phyloP scores from a whole-genome alignment of 306 rosid genomes.

The Quercus robur region DNA sequence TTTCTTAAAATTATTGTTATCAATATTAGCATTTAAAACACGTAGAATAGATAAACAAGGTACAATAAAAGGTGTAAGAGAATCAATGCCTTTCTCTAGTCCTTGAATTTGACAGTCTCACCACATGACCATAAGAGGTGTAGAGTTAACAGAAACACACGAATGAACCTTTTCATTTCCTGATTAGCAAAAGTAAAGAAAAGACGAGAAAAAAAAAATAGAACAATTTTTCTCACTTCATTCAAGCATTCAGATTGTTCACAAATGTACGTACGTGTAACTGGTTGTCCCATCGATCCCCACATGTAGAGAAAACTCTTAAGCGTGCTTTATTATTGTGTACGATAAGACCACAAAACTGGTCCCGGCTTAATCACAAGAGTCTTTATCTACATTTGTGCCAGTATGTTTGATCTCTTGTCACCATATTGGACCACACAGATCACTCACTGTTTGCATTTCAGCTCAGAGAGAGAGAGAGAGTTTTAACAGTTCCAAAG shows the following conservation, averaged over 20 bases:
- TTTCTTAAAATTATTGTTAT: too few relatives aligned
- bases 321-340: neutral
- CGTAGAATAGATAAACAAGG: too few relatives aligned
- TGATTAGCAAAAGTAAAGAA: too few relatives aligned
- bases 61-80: too few relatives aligned
- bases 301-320: neutral
- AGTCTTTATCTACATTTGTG: neutral
- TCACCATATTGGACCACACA: neutral
- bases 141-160: too few relatives aligned
- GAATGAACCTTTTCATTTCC: too few relatives aligned
- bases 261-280: neutral
- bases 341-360: neutral
- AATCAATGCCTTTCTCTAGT: too few relatives aligned
- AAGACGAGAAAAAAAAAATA: neutral
- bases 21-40: too few relatives aligned
- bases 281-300: neutral
- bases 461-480: neutral
- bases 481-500: too few relatives aligned
- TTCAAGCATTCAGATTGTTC: neutral
- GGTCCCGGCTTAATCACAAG: too few relatives aligned
- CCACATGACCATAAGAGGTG: too few relatives aligned
- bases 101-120: too few relatives aligned
- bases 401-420: neutral
- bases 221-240: neutral
- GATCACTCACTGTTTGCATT: neutral